Base-by-base conservation (phyloP, 179 eudicot genomes). In the Beta corolliflora region DNA sequence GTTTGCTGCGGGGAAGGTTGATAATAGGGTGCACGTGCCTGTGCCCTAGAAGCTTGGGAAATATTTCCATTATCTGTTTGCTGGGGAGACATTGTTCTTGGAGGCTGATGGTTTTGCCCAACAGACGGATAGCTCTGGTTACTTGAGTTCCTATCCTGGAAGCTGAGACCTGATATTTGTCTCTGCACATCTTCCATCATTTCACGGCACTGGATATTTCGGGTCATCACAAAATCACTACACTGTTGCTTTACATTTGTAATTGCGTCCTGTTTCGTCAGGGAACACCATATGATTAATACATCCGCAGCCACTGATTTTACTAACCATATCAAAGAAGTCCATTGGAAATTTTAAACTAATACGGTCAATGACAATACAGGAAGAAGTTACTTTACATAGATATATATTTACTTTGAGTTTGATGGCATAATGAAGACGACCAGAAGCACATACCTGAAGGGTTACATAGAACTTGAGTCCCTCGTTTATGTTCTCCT, bases 381-480 rank as follows among this genome's bases (percentile, higher is more conserved):
- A 72, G 67, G 36, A 16, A 78, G 14, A 31, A 3, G 3, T 36
- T 23, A 4, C 19, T 70, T 19, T 1, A 23, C 7, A 36, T 36
- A 66, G 52, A 53, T 5, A 13, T 13, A 52, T n/a, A 18, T 11
- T 10, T 66, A 46, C 25, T 41, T 14, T 68, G 54, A 71, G 31
- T 61, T 66, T 29, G 66, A 45, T 11, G 65, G 31, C 70, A 81
- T 54, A 69, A 25, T 71, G 59, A 52, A 76, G 14, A 16, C 21
- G 56, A 3, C 58, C 54, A 71, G 23, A 80, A 31, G 16, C 7
- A 11, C 19, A 55, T 87, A 93, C 98, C 97, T 94, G 99, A 84
- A 97, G 99, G 61, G 99, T 97, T 31, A 94, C 97, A 83, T 97
- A 97, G 80, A 97, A 97, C 86, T 97, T 97, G 80, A 97, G 72